Evolutionary conservation across 2,329 filamentous ascomycete genomes (phyloP).

Genomic region (Blumeria hordei): DNA sequence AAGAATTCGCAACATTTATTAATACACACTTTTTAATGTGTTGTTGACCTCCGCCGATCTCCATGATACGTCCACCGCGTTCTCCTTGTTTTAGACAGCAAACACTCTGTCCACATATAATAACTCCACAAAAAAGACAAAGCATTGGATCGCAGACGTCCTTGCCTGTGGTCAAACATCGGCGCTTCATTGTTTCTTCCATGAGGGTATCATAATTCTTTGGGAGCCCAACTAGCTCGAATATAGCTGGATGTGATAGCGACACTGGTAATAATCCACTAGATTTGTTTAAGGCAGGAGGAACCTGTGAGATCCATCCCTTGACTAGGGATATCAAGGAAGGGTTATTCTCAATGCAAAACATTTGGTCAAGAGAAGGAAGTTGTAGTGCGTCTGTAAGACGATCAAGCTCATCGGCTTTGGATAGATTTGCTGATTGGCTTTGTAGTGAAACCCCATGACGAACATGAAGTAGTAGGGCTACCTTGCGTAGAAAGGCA

Average conservation of each 20-base stretch:
- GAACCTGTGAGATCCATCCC: conserved; percentile 39
- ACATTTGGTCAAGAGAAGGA: conserved; percentile 58
- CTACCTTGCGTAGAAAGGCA: conserved; percentile 67
- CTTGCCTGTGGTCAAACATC: conserved; percentile 74
- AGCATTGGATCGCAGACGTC: conserved; percentile 77
- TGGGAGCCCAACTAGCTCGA: conserved; percentile 78
- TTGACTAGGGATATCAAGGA: conserved; percentile 22
- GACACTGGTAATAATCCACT: conserved; percentile 11
- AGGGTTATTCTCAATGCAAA: conserved; percentile 17
- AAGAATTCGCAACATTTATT: not conserved
- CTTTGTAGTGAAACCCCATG: conserved; percentile 72
- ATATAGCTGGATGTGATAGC: conserved; percentile 66
- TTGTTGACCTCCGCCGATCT: conserved; percentile 67
- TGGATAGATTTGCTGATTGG: conserved; percentile 34
- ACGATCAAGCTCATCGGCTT: conserved; percentile 58
- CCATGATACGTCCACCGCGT: conserved; percentile 10
- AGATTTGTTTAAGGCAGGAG: not conserved
- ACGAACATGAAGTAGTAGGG: conserved; percentile 65
- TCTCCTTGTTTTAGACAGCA: conserved; percentile 50
- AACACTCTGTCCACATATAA: conserved; percentile 82
- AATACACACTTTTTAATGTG: conserved; percentile 55
- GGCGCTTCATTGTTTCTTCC: conserved; percentile 64
- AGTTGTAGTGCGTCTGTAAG: conserved; percentile 53
- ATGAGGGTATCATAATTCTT: conserved; percentile 82
- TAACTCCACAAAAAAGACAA: conserved; percentile 87